Base-by-base conservation (phyloP, 306 rosid species). In the Castanea sativa region DNA sequence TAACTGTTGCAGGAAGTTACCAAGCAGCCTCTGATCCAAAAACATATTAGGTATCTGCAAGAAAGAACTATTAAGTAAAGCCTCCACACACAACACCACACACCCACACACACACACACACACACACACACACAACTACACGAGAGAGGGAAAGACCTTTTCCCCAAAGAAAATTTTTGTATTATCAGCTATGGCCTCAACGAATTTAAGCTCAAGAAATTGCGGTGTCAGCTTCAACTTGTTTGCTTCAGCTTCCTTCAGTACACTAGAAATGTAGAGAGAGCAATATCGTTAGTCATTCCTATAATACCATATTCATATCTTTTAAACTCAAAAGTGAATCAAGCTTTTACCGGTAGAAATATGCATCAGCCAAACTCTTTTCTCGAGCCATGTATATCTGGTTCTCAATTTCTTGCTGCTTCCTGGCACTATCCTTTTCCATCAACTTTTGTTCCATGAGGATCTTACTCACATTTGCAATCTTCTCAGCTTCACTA, bases 401-500 rank as follows among this genome's bases (percentile, higher is more conserved):
- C 45, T 67, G 85, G 75, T 95, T 95, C 74, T 93, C 98, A 59
- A 93, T 91, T 85, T 91, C 90, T 84, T 93, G 84, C 83, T 91
- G 94, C 69, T 64, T 80, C 84, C 90, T 87, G 53, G 92, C 79
- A 80, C 98, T 85, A 30, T 92, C 93, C 77, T 91, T 91, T 76
- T 95, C 93, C 84, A 76, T 82, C 82, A 95, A 82, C 63, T 87
- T 93, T 77, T 92, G 97, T 78, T 90, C 98, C 98, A 93, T 90
- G 38, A 95, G 84, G 84, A 93, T 95, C 92, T 79, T 91, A 81
- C 99, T 95, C 38, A 95, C 99, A 55, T 90, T 83, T 16, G 98
- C 97, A 78, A 91, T 93, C 84, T 93, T 95, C 89, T 95, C 98
- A 10, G 99, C 99, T 81, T 95, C 99, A 70, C 99, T 92, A 60